Evolutionary conservation across 352 stramenopile genomes (phyloP).

Genomic region (Phytophthora pluvialis): DNA sequence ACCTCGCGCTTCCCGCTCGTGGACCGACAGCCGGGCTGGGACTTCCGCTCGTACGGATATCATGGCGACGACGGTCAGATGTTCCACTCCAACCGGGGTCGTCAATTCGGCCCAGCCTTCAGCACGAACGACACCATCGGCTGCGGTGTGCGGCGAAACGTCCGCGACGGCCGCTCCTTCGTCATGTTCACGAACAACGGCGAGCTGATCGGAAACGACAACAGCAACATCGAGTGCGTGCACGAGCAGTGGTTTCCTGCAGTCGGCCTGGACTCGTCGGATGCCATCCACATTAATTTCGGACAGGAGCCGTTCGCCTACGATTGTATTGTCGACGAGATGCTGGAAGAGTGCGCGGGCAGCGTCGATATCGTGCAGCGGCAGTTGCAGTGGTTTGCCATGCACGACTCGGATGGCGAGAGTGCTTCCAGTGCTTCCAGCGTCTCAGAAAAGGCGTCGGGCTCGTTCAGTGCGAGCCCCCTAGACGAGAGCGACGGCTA

Average conservation of each 20-base stretch:
- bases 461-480: slow-evolving; percentile 7
- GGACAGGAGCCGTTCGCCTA: slow-evolving; percentile 43
- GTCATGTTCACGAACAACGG: slow-evolving; percentile 46
- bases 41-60: slow-evolving; percentile 70
- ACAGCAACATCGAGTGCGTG: slow-evolving; percentile 32
- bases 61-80: slow-evolving; percentile 79
- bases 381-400: slow-evolving; percentile 40
- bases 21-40: slow-evolving; percentile 73
- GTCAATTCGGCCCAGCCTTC: slow-evolving; percentile 40
- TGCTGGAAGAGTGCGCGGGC: slow-evolving; percentile 31
- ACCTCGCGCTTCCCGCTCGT: slow-evolving; percentile 60
- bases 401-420: slow-evolving; percentile 45
- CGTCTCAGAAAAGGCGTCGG: slow-evolving; percentile 11
- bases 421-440: slow-evolving; percentile 13
- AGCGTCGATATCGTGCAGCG: slow-evolving; percentile 32
- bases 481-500: slow-evolving; percentile 43
- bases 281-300: slow-evolving; percentile 44
- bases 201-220: slow-evolving; percentile 19
- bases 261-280: slow-evolving; percentile 37
- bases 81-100: slow-evolving; percentile 53
- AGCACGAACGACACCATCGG: slow-evolving; percentile 38
- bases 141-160: slow-evolving; percentile 34
- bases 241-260: slow-evolving; percentile 43
- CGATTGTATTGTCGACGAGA: slow-evolving; percentile 38
- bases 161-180: slow-evolving; percentile 35